Conservation (phyloP, 805 yeast species). For the Yamadazyma ubonensis region DNA sequence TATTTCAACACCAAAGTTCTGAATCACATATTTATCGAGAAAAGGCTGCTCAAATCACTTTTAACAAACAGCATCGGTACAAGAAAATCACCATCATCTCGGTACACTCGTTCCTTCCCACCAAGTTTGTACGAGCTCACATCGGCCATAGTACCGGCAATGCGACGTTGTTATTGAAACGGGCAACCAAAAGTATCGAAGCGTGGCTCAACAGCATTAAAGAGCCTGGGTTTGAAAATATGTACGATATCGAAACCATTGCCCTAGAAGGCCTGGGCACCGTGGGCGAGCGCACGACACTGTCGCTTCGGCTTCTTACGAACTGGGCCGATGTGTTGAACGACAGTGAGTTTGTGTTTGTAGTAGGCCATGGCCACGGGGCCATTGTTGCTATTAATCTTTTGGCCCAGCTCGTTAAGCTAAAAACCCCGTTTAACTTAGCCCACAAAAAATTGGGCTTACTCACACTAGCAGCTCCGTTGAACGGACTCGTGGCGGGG, state of each 20-base stretch:
- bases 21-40: slow-evolving; percentile 29
- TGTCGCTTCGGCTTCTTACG: slow-evolving; percentile 23
- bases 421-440: slow-evolving; percentile 1
- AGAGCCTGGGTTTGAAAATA: slow-evolving; percentile 14
- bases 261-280: slow-evolving; percentile 43
- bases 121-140: slow-evolving; percentile 34
- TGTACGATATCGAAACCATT: slow-evolving; percentile 31
- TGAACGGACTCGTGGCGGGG: slow-evolving; percentile 32
- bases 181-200: slow-evolving; percentile 29
- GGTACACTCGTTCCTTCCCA: slow-evolving; percentile 41
- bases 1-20: slow-evolving; percentile 21
- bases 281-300: slow-evolving; percentile 27
- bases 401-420: slow-evolving; percentile 21
- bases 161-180: slow-evolving; percentile 26
- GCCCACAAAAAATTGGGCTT: slow-evolving; percentile 27
- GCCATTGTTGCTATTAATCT: slow-evolving; percentile 32
- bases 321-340: slow-evolving; percentile 34
- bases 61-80: slow-evolving; percentile 12
- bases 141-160: slow-evolving; percentile 40
- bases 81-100: slow-evolving; percentile 33
- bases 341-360: slow-evolving; percentile 31
- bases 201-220: slow-evolving; percentile 23
- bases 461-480: slow-evolving; percentile 36
- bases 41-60: slow-evolving; percentile 7
- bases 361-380: slow-evolving; percentile 36